These are phyloP conservation scores for Lunasporangiospora selenospora DNA, from an alignment of 192 early-diverging fungal species.

Conservation along the genomic window DNA sequence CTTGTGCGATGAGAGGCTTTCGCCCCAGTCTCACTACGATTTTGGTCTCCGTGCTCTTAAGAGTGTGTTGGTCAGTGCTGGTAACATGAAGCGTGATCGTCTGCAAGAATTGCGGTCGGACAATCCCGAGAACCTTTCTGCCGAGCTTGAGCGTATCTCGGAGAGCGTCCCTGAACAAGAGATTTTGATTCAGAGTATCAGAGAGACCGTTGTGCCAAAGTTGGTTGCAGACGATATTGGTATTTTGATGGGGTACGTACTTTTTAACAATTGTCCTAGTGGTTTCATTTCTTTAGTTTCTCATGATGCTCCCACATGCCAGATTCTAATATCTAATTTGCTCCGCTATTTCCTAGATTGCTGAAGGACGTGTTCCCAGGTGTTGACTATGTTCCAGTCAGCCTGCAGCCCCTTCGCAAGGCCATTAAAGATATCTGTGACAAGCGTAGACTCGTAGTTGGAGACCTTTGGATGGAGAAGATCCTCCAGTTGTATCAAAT, in stretches of 20 bases:
- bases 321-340: conserved; percentile 5
- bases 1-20: conserved; percentile 93
- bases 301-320: neutral
- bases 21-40: conserved; percentile 97
- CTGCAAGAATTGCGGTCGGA: conserved; percentile 56
- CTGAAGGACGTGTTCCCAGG: conserved; percentile 96
- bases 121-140: conserved; percentile 46
- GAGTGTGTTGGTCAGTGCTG: conserved; percentile 99
- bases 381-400: conserved; percentile 81
- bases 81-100: conserved; percentile 94
- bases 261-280: neutral
- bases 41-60: conserved; percentile 99
- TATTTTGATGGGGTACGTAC: conserved; percentile 71
- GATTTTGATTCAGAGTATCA: conserved; percentile 95
- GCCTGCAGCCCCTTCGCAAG: conserved; percentile 74
- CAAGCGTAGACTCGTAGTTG: conserved; percentile 75
- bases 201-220: conserved; percentile 98
- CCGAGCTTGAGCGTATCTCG: conserved; percentile 62
- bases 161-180: conserved; percentile 83
- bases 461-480: conserved; percentile 93
- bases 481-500: conserved; percentile 98
- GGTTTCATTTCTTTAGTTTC: neutral
- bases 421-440: conserved; percentile 81
- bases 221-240: conserved; percentile 96
- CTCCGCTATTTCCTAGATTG: conserved; percentile 63